phyloP scores from a whole-genome alignment of 257 asterid species.

The Solanum sitiens region DNA sequence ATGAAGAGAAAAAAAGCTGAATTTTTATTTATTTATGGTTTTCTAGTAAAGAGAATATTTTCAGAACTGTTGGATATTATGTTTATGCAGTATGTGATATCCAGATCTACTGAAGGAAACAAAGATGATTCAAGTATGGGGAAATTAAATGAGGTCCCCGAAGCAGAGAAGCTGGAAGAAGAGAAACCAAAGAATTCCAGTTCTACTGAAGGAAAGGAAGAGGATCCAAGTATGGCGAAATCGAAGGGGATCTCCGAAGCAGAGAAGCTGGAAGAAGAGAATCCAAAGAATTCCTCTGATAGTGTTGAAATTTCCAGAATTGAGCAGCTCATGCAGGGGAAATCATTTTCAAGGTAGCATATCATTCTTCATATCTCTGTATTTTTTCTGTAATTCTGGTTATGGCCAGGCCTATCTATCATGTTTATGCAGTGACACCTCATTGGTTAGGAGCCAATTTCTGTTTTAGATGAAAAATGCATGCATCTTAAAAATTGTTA shows the following conservation, averaged over 20 bases:
- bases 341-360: conserved; percentile 55
- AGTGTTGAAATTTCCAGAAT: conserved; percentile 43
- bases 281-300: conserved; percentile 8
- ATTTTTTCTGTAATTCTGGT: not conserved
- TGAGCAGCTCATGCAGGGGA: conserved; percentile 60
- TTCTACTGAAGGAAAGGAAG: conserved; percentile 31
- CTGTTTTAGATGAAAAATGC: not conserved
- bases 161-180: not conserved
- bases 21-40: not conserved
- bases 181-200: conserved; percentile 7
- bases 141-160: not conserved
- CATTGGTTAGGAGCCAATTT: not conserved
- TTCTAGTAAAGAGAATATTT: not conserved
- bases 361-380: conserved; percentile 4
- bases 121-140: conserved; percentile 9
- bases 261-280: conserved; percentile 7
- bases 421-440: not conserved
- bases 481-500: not conserved
- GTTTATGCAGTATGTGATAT: conserved; percentile 33
- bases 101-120: conserved; percentile 30
- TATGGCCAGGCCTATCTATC: not conserved
- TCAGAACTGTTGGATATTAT: not conserved
- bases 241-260: not conserved
- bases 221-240: conserved; percentile 6
- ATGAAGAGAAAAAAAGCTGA: not conserved